Percentiles rank a stretch among this genome's conserved stretches.
Conservation (phyloP, 768 basidiomycete species). For the Macrolepiota dolichaula region DNA sequence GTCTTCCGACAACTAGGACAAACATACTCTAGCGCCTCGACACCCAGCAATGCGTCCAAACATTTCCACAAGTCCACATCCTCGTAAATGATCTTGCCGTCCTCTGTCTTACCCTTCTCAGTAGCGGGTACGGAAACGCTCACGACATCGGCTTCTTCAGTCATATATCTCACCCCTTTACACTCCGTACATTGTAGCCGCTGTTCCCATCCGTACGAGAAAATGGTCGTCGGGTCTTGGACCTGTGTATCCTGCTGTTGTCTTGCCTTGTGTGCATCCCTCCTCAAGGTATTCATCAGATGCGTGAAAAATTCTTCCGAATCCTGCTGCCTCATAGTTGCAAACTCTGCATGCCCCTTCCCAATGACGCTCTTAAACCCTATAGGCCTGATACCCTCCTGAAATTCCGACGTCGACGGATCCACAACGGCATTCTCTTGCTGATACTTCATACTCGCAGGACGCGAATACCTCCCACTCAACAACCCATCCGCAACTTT, state of each 20-base stretch:
- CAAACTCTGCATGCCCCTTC: slow-evolving; percentile 89
- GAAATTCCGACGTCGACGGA: slow-evolving; percentile 51
- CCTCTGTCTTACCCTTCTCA: slow-evolving; percentile 50
- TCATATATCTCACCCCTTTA: slow-evolving; percentile 75
- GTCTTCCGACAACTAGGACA: slow-evolving; percentile 73
- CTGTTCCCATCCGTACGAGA: slow-evolving; percentile 85
- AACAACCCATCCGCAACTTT: slow-evolving; percentile 92
- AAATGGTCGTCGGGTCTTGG: slow-evolving; percentile 69
- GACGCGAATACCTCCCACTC: slow-evolving; percentile 85
- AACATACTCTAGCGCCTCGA: slow-evolving; percentile 73
- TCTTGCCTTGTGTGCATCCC: slow-evolving; percentile 54
- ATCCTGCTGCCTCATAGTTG: slow-evolving; percentile 97
- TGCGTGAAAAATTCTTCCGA: slow-evolving; percentile 92
- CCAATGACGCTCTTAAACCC: slow-evolving; percentile 90
- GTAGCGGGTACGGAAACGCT: slow-evolving; percentile 75
- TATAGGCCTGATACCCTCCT: slow-evolving; percentile 78
- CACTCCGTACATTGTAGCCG: slow-evolving; percentile 81
- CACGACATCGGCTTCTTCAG: slow-evolving; percentile 73
- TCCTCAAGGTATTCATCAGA: slow-evolving; percentile 68
- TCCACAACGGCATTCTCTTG: not conserved
- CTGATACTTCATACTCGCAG: slow-evolving; percentile 29
- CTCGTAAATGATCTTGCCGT: slow-evolving; percentile 62
- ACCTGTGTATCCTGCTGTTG: slow-evolving; percentile 21
- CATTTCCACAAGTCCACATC: slow-evolving; percentile 61
- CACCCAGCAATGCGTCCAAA: slow-evolving; percentile 52